Base-by-base conservation (phyloP, 352 stramenopile species). In the Globisporangium recalcitrans region DNA sequence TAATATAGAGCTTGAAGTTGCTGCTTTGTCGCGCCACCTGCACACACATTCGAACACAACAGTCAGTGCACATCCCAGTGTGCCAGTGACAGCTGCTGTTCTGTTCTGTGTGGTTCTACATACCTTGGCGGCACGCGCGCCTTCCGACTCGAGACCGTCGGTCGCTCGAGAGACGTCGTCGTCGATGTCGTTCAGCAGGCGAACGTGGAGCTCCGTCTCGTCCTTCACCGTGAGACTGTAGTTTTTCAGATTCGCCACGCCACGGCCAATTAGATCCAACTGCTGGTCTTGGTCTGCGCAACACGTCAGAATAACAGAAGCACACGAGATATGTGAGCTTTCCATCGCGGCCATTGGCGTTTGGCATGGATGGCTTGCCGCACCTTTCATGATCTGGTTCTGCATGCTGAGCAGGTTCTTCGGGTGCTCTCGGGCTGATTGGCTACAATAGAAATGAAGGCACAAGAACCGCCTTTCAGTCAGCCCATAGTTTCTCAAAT, bases 11-110 rank as follows among this genome's bases (percentile, higher is more conserved):
- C 70, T 96, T 96, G 64, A 97, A 97, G 70, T 97, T 97, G 71
- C 97, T 91, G 75, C 96, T 98, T 60, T 97, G 78, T 65, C 94
- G 93, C 65, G 96, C 96, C 66, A 97, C 92, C 73, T 97, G 57
- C 4, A 85, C 52, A 49, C n/a, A 49, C 5, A 49, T 26, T 4
- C 19, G n/a, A 26, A 16, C 2, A 26, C n/a, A 27, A 26, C 3
- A 3, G 10, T 49, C n/a, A 46, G 14, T 42, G 16, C 8, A n/a
- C 13, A 21, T 21, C 38, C 16, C 21, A 21, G 21, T 16, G 38
- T 46, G 38, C 21, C 38, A 21, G 10, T 46, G 16, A 1, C 38
- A 46, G 38, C 38, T 3, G 38, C 38, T n/a, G n/a, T 46, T 16
- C 38, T 46, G 16, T 3, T 3, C 14, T 21, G 38, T 46, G 7